These are phyloP conservation scores for Parmelia sp. DNA, from an alignment of 495 filamentous ascomycete species.

Conservation along the genomic window DNA sequence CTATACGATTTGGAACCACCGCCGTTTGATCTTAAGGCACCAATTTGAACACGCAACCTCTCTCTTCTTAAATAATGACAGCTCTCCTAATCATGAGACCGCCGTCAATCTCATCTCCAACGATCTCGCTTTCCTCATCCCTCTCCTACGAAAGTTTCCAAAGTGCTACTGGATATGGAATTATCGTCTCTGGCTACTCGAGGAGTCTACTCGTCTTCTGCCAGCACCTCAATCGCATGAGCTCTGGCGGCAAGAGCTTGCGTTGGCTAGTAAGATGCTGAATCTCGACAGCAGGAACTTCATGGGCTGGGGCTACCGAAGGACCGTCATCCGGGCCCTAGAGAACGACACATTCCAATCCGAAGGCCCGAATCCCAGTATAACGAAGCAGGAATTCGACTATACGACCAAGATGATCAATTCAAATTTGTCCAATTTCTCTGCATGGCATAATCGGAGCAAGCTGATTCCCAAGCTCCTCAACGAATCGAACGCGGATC, in stretches of 20 bases:
- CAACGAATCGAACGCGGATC: conserved; percentile 57
- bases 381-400: conserved; percentile 74
- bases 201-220: conserved; percentile 60
- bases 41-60: conserved; percentile 30
- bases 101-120: conserved; percentile 52
- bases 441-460: conserved; percentile 88
- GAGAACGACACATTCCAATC: conserved; percentile 45
- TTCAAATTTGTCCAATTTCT: conserved; percentile 84
- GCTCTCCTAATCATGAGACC: conserved; percentile 29
- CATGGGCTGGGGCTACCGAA: conserved; percentile 92
- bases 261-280: conserved; percentile 78
- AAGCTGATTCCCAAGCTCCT: conserved; percentile 73
- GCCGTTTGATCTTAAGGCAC: conserved; percentile 57
- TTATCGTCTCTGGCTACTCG: conserved; percentile 82
- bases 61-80: conserved; percentile 28
- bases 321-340: conserved; percentile 62
- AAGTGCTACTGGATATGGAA: conserved; percentile 99
- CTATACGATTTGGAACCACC: conserved; percentile 97
- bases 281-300: conserved; percentile 85
- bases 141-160: conserved; percentile 73
- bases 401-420: conserved; percentile 87
- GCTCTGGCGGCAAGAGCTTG: conserved; percentile 80
- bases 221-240: conserved; percentile 45
- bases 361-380: conserved; percentile 35
- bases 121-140: conserved; percentile 76